phyloP scores from a whole-genome alignment of 1,139 yeast genomes.

The Meyerozyma smithsonii region DNA sequence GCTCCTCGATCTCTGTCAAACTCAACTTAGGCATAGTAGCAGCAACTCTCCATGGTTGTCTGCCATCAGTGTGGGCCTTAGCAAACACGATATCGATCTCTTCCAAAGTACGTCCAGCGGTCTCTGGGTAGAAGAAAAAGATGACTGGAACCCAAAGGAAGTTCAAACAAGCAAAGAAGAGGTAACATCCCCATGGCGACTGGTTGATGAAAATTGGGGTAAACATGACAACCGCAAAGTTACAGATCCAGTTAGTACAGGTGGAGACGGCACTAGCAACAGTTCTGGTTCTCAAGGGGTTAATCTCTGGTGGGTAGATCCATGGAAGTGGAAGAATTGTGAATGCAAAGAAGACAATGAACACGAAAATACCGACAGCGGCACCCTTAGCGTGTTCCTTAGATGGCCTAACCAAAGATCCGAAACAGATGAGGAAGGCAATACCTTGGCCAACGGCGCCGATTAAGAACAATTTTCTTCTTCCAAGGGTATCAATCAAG shows the following conservation, averaged over 20 bases:
- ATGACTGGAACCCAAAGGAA: conserved; percentile 34
- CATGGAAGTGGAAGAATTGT: conserved; percentile 56
- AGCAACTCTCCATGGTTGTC: conserved; percentile 49
- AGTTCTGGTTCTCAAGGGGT: conserved; percentile 59
- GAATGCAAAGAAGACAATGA: conserved; percentile 51
- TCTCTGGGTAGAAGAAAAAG: conserved; percentile 46
- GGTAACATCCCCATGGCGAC: conserved; percentile 41
- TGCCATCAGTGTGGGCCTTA: conserved; percentile 42
- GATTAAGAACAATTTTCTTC: conserved; percentile 54
- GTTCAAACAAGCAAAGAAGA: conserved; percentile 40
- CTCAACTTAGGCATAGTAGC: conserved; percentile 45
- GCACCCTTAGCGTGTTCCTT: conserved; percentile 40
- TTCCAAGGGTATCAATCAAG: conserved; percentile 59
- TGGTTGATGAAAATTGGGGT: conserved; percentile 39
- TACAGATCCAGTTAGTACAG: conserved; percentile 44
- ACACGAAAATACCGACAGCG: conserved; percentile 51
- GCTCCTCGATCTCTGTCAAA: conserved; percentile 41
- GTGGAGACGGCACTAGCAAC: conserved; percentile 49
- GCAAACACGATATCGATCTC: conserved; percentile 45
- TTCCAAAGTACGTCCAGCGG: conserved; percentile 45
- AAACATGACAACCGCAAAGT: conserved; percentile 46
- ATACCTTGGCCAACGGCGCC: conserved; percentile 48
- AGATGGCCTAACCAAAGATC: conserved; percentile 34
- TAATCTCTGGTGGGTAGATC: conserved; percentile 60
- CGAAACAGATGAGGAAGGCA: conserved; percentile 38